Evolutionary conservation across 306 rosid genomes (phyloP), one percentile per base, ranked within the genome.

Genomic region (Purshia tridentata): DNA sequence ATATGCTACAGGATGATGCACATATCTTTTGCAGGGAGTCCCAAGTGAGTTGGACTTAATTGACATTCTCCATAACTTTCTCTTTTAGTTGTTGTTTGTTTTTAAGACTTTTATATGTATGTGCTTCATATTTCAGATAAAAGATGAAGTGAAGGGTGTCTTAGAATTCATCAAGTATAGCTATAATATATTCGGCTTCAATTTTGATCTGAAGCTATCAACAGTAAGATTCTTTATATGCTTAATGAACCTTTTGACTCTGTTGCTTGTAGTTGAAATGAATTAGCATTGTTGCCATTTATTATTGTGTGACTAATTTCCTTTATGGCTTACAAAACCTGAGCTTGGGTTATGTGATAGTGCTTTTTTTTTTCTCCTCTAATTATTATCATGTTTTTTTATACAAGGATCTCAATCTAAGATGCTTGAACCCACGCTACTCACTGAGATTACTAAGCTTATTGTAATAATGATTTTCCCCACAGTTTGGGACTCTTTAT

Each of bases 21-120:
- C 97, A 93, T 75, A 93, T 93, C 78, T 93, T 93, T 86, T 93
- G 97, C 81, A 85, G 88, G 86, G 96, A 89, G 78, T 91, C 96
- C 55, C 98, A 93, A 90, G 98, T 93, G 73, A 58, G 84, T 73
- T 70, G 20, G 46, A 78, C 75, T 74, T 55, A 58, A 58, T 68
- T 75, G 51, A 13, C 22, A 55, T 60, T 46, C 49, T 40, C 6
- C 49, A 37, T 37, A 48, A 69, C 37, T 70, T 9, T 72, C 41
- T 68, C 65, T 65, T 59, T 67, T 51, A 37, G 18, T 53, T 55
- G 74, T 45, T 55, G 52, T 67, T 72, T 58, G 9, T 42, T 37
- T 35, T 0, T 0, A 44, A 23, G 29, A 29, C 35, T 40, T 60
- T 83, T 18, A 8, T 57, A 10, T 37, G 67, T 58, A 61, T 52